A percentile compares a stretch with the other conserved stretches of the same genome.
Evolutionary conservation across 2,329 filamentous ascomycete genomes (phyloP).

Genomic region (Fusarium nelsonii): DNA sequence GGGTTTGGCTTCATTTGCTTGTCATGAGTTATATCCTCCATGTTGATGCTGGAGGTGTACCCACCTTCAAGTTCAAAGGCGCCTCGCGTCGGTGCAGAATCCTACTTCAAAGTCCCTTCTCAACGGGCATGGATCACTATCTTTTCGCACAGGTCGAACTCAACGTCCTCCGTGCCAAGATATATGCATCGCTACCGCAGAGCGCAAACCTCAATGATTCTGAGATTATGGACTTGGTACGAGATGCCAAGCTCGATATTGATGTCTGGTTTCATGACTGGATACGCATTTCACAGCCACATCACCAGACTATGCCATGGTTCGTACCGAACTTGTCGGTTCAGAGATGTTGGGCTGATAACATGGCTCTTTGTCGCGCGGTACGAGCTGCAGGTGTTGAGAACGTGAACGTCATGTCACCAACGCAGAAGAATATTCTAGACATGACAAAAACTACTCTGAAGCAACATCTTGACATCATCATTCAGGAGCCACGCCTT

Average conservation of each 20-base stretch:
- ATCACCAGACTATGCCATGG: constrained; percentile 17
- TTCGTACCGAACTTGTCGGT: constrained; percentile 11
- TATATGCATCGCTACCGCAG: constrained; percentile 19
- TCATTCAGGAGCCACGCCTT: constrained; percentile 13
- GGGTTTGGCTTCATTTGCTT: constrained; percentile 15
- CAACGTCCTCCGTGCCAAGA: constrained; percentile 20
- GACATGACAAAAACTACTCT: constrained; percentile 12
- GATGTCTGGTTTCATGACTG: constrained; percentile 30
- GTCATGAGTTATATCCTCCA: constrained; percentile 25
- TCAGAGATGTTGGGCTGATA: constrained; percentile 26
- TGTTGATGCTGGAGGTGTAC: constrained; percentile 15
- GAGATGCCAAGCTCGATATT: constrained; percentile 23
- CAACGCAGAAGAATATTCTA: neutral
- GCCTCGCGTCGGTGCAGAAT: constrained; percentile 21
- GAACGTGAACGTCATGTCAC: constrained; percentile 25
- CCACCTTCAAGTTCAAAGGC: constrained; percentile 21
- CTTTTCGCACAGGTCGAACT: constrained; percentile 19
- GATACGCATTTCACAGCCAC: constrained; percentile 7
- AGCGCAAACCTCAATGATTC: neutral
- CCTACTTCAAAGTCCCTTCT: constrained; percentile 2
- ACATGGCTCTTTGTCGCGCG: constrained; percentile 23
- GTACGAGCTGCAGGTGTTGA: constrained; percentile 17
- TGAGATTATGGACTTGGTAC: constrained; percentile 16
- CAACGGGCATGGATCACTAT: constrained; percentile 23
- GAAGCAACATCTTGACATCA: constrained; percentile 21